Base-by-base conservation (phyloP, 208 protist species). In the Zelonia costaricensis region DNA sequence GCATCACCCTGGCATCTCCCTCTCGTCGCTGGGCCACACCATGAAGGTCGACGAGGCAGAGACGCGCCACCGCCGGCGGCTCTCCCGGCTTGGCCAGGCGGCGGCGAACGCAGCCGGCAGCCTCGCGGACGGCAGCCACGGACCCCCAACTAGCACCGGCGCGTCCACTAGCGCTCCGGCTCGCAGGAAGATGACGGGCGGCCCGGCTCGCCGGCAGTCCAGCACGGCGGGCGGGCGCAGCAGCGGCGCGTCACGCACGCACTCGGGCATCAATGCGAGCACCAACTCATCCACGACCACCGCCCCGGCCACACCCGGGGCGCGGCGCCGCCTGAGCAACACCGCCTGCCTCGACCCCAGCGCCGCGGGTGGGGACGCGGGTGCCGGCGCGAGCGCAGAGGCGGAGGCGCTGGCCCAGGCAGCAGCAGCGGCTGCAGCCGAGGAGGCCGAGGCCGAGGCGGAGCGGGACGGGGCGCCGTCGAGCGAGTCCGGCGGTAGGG, bases 1-100 rank as follows among this genome's bases (percentile, higher is more conserved):
- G 7, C 33, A 10, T 46, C 42, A 36, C 2, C 33, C 20, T n/a
- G 28, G 33, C 7, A 20, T 54, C 35, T 55, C 69, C 12, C 20
- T 42, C 13, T 76, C 61, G 16, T 60, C 55, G 2, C 31, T 64
- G 30, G 48, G 54, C 10, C 69, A 39, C 36, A 76, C 69, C 23
- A 27, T 60, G 45, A 62, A 36, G 8, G 30, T 38, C 9, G 36
- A 18, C 7, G 65, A 63, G 40, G 46, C 47, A 3, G 45, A 46
- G 48, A 42, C 57, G 28, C 55, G 45, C 23, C 70, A 57, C 12
- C 57, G 6, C 25, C 28, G 49, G 40, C 44, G 57, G 0, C 25
- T 62, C 15, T 4, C 22, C 6, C 49, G 25, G 8, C 38, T 60
- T 16, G 39, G 9, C 9, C n/a, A n/a, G n/a, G n/a, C n/a, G n/a